Base-by-base conservation (phyloP, 495 filamentous ascomycete genomes). In the Hyphodiscus hymeniophilus region DNA sequence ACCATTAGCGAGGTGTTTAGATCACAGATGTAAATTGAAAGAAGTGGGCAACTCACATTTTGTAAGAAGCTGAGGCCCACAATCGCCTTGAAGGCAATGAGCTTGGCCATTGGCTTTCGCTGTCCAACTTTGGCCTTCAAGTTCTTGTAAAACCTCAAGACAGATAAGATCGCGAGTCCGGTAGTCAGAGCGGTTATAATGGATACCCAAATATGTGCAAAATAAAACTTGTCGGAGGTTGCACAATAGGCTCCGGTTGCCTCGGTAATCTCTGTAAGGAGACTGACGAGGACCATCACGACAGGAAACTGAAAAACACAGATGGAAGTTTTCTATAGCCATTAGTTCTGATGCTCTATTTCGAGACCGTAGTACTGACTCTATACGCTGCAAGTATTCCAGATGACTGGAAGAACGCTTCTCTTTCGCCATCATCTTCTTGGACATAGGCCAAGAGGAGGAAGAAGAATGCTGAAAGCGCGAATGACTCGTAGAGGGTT, bases 401-500 rank as follows among this genome's bases (percentile, higher is more conserved):
- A 2, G 46, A 26, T 0, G 22, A 33, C 84, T 73, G 1, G 55
- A 94, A 91, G 63, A 84, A 91, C 18, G 86, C 77, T 63, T 94
- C 91, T 63, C 92, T 87, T 23, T 75, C 76, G 54, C 85, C 83
- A 24, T 92, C 65, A 52, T 83, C 78, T 21, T 85, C 85, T 11
- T 79, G 82, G 45, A 89, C 76, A 58, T 89, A 92, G 59, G 81
- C 73, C 59, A 86, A 92, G 59, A 94, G 64, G 22, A 95, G 70
- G 15, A 82, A 76, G 64, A 94, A 95, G 71, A 95, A 95, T 48
- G 81, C 80, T 21, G 85, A 80, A 48, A 95, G 89, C 39, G 87
- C 84, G 58, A 95, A 89, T 3, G 89, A 85, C 69, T 95, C 89
- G 63, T 92, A 94, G 64, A 85, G 89, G 59, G 91, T 79, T 54